phyloP scores from a whole-genome alignment of 805 yeast genomes.

The Nakazawaea laoshanensis region DNA sequence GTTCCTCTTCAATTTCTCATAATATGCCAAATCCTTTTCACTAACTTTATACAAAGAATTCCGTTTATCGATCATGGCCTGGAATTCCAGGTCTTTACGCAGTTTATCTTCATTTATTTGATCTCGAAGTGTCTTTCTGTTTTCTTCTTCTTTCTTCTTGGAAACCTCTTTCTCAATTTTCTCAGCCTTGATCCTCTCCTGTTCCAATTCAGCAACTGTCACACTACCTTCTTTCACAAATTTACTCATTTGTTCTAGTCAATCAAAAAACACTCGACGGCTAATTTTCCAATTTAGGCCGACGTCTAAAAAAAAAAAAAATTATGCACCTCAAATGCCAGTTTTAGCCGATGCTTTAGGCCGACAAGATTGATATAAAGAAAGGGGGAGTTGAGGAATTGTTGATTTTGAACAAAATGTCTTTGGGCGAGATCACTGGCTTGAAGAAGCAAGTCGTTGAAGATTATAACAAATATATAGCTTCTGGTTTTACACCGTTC shows the following conservation, averaged over 20 bases:
- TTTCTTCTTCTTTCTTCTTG: slow-evolving; percentile 15
- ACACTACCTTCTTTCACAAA: slow-evolving; percentile 17
- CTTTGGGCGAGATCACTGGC: background rate
- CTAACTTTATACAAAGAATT: slow-evolving; percentile 34
- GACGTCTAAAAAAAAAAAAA: too few species aligned
- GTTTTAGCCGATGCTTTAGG: too few species aligned
- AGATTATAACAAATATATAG: slow-evolving; percentile 13
- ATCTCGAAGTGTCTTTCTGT: slow-evolving; percentile 30
- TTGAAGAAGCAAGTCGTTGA: slow-evolving; percentile 5
- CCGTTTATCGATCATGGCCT: slow-evolving; percentile 24
- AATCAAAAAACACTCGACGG: too few species aligned
- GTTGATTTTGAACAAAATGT: background rate
- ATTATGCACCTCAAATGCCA: too few species aligned
- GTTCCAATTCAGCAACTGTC: slow-evolving; percentile 12
- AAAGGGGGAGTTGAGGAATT: too few species aligned
- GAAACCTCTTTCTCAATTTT: slow-evolving; percentile 12
- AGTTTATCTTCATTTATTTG: slow-evolving; percentile 31
- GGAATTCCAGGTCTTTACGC: slow-evolving; percentile 17
- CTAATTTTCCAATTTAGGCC: too few species aligned
- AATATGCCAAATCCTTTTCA: slow-evolving; percentile 27
- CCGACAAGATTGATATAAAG: too few species aligned
- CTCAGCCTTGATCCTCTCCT: slow-evolving; percentile 14
- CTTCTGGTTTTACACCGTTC: slow-evolving; percentile 18
- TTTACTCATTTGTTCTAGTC: too few species aligned
- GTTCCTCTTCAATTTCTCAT: slow-evolving; percentile 15